Base-by-base conservation (phyloP, 805 yeast genomes). In the Jamesozyma piceae region DNA sequence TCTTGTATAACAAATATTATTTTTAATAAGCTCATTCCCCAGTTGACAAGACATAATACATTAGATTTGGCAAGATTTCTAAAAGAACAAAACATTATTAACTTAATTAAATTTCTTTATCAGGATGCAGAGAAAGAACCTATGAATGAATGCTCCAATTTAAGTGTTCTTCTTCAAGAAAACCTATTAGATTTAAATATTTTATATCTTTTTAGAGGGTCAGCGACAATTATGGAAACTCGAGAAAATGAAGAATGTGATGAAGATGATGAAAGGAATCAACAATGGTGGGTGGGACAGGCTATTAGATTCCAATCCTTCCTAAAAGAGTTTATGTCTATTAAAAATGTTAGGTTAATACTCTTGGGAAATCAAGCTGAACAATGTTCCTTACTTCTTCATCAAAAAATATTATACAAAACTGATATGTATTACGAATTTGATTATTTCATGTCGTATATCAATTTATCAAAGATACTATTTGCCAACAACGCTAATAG, bases 61-160 rank as follows among this genome's bases (percentile, higher is more conserved):
- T 33, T 48, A 11, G 51, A 62, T 5, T 35, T 77, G 30, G 69
- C 73, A 0, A 55, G 60, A 36, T 64, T 65, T 27, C 48, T 80
- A 21, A 68, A 71, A 3, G 81, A 80, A 37, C 60, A 66, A 42
- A 64, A 71, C 33, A 66, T 72, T 0, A 67, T 74, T 20, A 75
- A 74, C 36, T 52, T 71, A 17, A 52, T 75, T 34, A 70, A 68
- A 36, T 76, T 67, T 52, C 48, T 74, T 5, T 65, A 75, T 45
- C 62, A 68, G 46, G 72, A 69, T 27, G 36, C 48, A 0, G 50
- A 54, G 2, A 49, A 47, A 15, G 55, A 72, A 1, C 63, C 77
- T 1, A 68, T 73, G 66, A 71, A 70, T 17, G 82, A 77, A 47
- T 69, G 73, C 10, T 61, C 75, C 0, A 54, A 52, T 2, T 51